Evolutionary conservation across 1,284 basidiomycete genomes (phyloP).

Genomic region (Inonotus hispidus): DNA sequence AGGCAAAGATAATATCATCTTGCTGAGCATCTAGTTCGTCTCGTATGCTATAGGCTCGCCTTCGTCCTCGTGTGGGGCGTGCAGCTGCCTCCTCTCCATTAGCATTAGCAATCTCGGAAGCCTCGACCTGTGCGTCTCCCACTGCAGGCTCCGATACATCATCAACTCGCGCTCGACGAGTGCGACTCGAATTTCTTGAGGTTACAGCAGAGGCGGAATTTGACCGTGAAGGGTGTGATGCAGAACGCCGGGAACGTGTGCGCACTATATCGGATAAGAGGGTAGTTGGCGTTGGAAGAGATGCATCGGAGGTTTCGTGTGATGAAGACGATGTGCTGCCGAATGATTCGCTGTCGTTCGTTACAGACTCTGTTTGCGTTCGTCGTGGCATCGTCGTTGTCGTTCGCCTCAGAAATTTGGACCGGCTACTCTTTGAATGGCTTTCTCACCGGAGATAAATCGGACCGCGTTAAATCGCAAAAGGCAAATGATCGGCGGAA

Average conservation of each 20-base stretch:
- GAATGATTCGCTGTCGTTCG: not conserved
- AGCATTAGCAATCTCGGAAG: not conserved
- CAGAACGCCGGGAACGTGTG: conserved; percentile 3
- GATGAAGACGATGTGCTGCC: not conserved
- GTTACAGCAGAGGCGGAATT: not conserved
- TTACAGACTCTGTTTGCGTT: not conserved
- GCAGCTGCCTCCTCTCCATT: not conserved
- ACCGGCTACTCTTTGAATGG: not conserved
- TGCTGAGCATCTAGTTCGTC: not conserved
- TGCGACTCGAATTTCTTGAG: conserved; percentile 6
- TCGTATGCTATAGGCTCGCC: not conserved
- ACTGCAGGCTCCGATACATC: not conserved
- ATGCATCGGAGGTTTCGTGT: not conserved
- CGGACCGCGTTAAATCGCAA: not conserved
- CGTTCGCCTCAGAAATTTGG: not conserved
- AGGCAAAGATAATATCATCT: not conserved
- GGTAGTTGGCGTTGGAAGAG: conserved; percentile 12
- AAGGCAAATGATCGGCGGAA: not conserved
- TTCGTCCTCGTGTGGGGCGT: not conserved
- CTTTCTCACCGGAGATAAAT: not conserved
- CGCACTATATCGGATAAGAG: conserved; percentile 7
- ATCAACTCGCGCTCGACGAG: not conserved
- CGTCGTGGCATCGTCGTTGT: not conserved
- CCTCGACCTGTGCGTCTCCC: not conserved
- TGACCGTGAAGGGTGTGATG: conserved; percentile 7